A percentile compares a stretch with the other conserved stretches of the same genome.
Conservation (phyloP, 148 eudicot species). For the Salicornia ramosissima region DNA sequence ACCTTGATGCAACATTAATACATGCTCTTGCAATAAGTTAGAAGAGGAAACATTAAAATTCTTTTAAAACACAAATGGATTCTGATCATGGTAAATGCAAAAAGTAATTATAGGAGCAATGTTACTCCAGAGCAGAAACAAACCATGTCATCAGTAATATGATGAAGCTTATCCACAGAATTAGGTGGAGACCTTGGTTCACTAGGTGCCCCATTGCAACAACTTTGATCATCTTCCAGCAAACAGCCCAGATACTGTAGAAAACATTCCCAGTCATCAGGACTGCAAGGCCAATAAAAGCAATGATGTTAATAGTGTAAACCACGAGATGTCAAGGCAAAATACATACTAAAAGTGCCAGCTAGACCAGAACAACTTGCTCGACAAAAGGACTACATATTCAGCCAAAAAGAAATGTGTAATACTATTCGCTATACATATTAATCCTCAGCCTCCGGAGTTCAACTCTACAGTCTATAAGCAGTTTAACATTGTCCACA, state of each 20-base stretch:
- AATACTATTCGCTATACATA: too few relatives aligned
- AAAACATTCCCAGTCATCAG: slow-evolving; percentile 95
- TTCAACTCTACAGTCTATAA: not conserved
- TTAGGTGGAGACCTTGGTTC: slow-evolving; percentile 39
- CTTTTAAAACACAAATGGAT: not conserved
- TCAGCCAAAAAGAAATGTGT: not conserved
- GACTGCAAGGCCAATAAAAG: slow-evolving; percentile 50
- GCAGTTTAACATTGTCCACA: not conserved
- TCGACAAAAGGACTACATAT: not conserved
- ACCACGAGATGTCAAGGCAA: not conserved
- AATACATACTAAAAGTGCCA: not conserved
- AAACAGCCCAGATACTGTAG: slow-evolving; percentile 79
- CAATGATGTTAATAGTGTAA: slow-evolving; percentile 5
- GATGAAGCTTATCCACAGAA: slow-evolving; percentile 41
- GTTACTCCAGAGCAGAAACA: slow-evolving; percentile 7
- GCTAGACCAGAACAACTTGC: not conserved
- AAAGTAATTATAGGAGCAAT: not conserved
- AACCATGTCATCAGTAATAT: slow-evolving; percentile 64
- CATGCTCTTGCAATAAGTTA: not conserved
- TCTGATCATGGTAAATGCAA: not conserved
- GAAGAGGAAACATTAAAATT: not conserved
- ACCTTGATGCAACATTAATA: not conserved
- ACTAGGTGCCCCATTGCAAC: slow-evolving; percentile 36
- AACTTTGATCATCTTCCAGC: slow-evolving; percentile 65
- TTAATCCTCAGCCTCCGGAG: not conserved